Evolutionary conservation across 345 rosid species (phyloP).

Genomic region (Lenwebbia sp.): DNA sequence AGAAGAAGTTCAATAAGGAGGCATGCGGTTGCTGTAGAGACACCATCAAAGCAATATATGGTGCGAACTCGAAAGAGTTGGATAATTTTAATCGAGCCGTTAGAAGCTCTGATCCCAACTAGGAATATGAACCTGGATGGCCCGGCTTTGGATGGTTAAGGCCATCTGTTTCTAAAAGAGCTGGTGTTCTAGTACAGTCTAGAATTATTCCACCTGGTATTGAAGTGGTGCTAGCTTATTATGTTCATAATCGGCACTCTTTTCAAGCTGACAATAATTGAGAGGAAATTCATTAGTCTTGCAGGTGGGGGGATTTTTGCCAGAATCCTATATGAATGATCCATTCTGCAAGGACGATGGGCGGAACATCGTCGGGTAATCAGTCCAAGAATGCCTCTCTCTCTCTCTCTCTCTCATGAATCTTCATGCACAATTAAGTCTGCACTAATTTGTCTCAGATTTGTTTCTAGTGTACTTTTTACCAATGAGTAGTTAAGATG

Average conservation of each 20-base stretch:
- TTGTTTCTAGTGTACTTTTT: neutral
- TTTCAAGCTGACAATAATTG: neutral
- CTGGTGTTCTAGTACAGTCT: neutral
- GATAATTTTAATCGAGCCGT: conserved; percentile 39
- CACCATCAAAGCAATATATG: conserved; percentile 59
- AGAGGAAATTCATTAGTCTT: neutral
- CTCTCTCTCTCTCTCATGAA: neutral
- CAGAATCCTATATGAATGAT: neutral
- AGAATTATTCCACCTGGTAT: neutral
- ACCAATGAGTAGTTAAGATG: neutral
- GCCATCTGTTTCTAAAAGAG: neutral
- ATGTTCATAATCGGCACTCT: neutral
- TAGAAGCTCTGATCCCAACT: conserved; percentile 13
- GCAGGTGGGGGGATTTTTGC: neutral
- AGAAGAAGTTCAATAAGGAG: conserved; percentile 63
- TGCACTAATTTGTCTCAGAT: neutral
- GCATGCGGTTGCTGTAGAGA: conserved; percentile 68
- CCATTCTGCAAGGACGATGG: neutral
- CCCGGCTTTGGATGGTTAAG: neutral
- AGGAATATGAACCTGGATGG: neutral
- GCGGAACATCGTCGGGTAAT: neutral
- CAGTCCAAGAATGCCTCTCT: too few relatives aligned
- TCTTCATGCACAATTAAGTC: neutral
- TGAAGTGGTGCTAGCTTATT: neutral
- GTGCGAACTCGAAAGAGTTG: conserved; percentile 47